Evolutionary conservation across 2,329 filamentous ascomycete genomes (phyloP).

Genomic region (Rutstroemia sp.): DNA sequence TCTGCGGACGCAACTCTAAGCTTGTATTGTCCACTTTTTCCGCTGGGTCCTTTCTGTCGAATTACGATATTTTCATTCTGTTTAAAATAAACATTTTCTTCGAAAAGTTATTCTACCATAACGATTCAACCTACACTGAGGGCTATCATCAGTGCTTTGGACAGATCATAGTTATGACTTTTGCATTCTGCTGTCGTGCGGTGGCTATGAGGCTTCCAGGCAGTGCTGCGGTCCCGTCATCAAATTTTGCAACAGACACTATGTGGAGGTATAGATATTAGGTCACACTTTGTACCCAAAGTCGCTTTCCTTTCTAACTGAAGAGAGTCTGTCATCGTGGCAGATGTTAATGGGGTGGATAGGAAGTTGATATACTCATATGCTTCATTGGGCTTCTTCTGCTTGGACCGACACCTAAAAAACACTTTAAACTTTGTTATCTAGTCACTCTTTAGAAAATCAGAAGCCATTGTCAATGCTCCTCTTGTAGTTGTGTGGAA

Average conservation of each 20-base stretch:
- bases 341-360: conserved; percentile 19
- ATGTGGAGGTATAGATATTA: conserved; percentile 23
- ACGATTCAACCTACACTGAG: conserved; percentile 50
- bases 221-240: conserved; percentile 18
- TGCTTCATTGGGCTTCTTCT: conserved; percentile 23
- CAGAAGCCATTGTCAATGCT: conserved; percentile 14
- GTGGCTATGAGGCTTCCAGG: conserved; percentile 17
- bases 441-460: conserved; percentile 28
- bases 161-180: conserved; percentile 55
- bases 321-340: conserved; percentile 15
- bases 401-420: conserved; percentile 17
- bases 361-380: conserved; percentile 21
- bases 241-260: conserved; percentile 19
- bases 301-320: conserved; percentile 8
- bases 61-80: conserved; percentile 27
- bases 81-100: conserved; percentile 30
- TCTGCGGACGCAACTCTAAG: conserved; percentile 26
- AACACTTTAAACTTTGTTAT: conserved; percentile 26
- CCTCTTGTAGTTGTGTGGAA: neutral
- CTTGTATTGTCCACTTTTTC: conserved; percentile 21
- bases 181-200: conserved; percentile 34
- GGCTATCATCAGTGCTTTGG: conserved; percentile 48
- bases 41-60: conserved; percentile 17
- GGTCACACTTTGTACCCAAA: conserved; percentile 16
- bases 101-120: conserved; percentile 33